These are phyloP conservation scores for Vigna angularis DNA, from an alignment of 306 rosid species.

Conservation along the genomic window DNA sequence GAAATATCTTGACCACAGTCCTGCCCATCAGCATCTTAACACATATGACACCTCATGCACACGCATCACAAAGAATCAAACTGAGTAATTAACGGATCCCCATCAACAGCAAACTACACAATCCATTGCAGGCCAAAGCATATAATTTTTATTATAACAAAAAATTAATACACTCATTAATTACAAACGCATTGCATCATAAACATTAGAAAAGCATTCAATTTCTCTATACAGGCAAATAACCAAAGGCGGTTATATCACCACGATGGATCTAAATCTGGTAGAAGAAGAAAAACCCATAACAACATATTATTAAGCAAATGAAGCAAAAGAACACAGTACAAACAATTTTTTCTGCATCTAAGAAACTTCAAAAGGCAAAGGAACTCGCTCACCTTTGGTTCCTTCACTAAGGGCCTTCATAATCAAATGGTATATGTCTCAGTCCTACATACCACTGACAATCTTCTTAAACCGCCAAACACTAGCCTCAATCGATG, in stretches of 20 bases:
- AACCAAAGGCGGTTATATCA: constrained; percentile 19
- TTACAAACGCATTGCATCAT: constrained; percentile 26
- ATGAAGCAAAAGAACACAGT: too few species aligned
- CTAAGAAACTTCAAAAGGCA: too few species aligned
- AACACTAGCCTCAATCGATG: too few species aligned
- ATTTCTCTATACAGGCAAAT: constrained; percentile 28
- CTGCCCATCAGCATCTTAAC: constrained; percentile 16
- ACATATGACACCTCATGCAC: constrained; percentile 47
- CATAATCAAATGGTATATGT: too few species aligned
- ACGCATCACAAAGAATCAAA: constrained; percentile 38
- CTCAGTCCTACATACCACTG: too few species aligned
- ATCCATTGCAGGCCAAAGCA: neutral
- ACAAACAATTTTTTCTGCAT: too few species aligned
- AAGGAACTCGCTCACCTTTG: too few species aligned
- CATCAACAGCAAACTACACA: constrained; percentile 29
- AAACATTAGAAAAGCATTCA: constrained; percentile 25
- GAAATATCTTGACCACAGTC: constrained; percentile 31
- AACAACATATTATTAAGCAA: neutral
- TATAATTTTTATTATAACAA: neutral
- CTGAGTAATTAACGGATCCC: constrained; percentile 28
- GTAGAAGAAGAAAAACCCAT: constrained; percentile 38
- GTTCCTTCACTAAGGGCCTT: too few species aligned
- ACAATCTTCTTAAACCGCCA: too few species aligned
- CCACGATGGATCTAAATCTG: constrained; percentile 56
- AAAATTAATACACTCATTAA: neutral